A percentile compares a stretch with the other conserved stretches of the same genome.
Conservation (phyloP, 2,329 filamentous ascomycete genomes). For the Balansia obtecta region DNA sequence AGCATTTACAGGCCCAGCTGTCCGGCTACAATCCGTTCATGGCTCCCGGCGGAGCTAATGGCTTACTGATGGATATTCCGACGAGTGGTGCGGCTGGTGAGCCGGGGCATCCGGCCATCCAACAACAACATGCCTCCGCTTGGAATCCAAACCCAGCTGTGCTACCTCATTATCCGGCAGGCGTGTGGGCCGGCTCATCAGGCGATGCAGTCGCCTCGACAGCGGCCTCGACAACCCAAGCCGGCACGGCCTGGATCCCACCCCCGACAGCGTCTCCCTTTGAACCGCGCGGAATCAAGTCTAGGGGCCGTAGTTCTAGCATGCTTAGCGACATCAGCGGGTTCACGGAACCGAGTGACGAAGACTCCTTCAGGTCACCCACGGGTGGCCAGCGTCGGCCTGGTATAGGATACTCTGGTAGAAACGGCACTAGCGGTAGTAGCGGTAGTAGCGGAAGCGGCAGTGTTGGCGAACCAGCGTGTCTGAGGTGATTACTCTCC, state of each 20-base stretch:
- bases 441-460: conserved; percentile 38
- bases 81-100: conserved; percentile 9
- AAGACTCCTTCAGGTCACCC: conserved; percentile 24
- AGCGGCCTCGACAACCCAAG: conserved; percentile 17
- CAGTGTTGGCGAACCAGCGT: conserved; percentile 39
- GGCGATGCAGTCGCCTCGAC: conserved; percentile 20
- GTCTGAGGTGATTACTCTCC: conserved; percentile 22
- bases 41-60: conserved; percentile 16
- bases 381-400: conserved; percentile 5
- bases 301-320: conserved; percentile 48
- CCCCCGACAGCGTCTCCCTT: conserved; percentile 25
- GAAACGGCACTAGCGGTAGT: conserved; percentile 25
- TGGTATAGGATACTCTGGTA: conserved; percentile 3
- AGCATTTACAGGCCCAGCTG: conserved; percentile 19
- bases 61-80: conserved; percentile 19
- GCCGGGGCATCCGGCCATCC: conserved; percentile 9
- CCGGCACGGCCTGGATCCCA: conserved; percentile 22
- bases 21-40: conserved; percentile 21
- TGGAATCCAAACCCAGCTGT: conserved; percentile 25
- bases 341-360: conserved; percentile 49
- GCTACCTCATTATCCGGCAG: conserved; percentile 20
- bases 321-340: conserved; percentile 58
- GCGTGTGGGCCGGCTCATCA: conserved; percentile 25
- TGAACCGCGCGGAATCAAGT: conserved; percentile 25
- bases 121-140: conserved; percentile 13